Evolutionary conservation across 768 basidiomycete genomes (phyloP).

Genomic region (Panellus pusillus): DNA sequence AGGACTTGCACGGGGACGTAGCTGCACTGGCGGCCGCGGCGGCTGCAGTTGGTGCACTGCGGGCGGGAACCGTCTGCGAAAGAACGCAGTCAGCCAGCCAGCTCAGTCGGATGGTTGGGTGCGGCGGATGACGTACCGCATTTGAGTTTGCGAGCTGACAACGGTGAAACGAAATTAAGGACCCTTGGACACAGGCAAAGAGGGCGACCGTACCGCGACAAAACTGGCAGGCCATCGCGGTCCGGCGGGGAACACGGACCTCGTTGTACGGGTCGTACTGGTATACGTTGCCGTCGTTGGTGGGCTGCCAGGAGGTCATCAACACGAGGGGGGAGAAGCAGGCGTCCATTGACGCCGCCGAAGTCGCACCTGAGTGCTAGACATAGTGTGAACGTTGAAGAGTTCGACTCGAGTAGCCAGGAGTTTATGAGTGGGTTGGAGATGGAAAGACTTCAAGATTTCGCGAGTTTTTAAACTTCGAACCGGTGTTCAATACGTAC

Average conservation of each 20-base stretch:
- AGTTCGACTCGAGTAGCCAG: no score
- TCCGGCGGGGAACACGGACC: conserved; percentile 39
- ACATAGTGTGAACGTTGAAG: not conserved
- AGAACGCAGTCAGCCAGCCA: not conserved
- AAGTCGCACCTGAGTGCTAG: conserved; percentile 4
- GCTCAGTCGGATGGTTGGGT: not conserved
- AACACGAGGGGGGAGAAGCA: not conserved
- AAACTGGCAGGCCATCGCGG: conserved; percentile 73
- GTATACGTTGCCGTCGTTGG: conserved; percentile 5
- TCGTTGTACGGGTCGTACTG: conserved; percentile 19
- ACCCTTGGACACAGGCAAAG: not conserved
- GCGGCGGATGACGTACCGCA: conserved; percentile 38
- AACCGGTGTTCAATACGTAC: conserved; percentile 11
- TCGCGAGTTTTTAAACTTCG: conserved; percentile 16
- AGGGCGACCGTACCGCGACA: conserved; percentile 61
- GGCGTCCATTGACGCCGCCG: no score
- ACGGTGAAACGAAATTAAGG: conserved; percentile 1
- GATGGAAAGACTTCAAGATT: not conserved
- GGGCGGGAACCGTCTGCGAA: conserved; percentile 50
- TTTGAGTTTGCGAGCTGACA: conserved; percentile 66
- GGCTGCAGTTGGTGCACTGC: conserved; percentile 65
- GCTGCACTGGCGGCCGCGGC: conserved; percentile 54
- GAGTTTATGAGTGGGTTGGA: not conserved
- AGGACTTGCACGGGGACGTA: conserved; percentile 66
- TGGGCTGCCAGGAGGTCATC: not conserved